Conservation (phyloP, 23 red algal species). For the Gracilaria domingensis region DNA sequence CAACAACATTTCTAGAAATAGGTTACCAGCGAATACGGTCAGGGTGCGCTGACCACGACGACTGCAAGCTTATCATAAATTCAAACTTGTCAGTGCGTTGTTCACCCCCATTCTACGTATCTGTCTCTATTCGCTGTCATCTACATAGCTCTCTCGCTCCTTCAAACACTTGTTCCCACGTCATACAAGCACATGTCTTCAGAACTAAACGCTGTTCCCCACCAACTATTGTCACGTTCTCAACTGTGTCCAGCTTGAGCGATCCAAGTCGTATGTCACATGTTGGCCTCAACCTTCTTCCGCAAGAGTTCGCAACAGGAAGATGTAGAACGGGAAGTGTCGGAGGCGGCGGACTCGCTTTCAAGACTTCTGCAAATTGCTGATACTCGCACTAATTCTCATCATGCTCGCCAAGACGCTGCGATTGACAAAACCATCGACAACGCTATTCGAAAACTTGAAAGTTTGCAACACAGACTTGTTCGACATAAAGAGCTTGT, state of each 20-base stretch:
- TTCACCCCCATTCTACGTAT: neutral
- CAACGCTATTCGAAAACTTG: slow-evolving; percentile 13
- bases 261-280: neutral
- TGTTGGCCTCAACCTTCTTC: slow-evolving; percentile 10
- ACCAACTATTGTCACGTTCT: neutral
- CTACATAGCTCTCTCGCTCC: neutral
- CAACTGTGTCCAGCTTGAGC: neutral
- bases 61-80: slow-evolving; percentile 2
- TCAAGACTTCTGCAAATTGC: neutral
- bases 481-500: slow-evolving; percentile 15
- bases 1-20: slow-evolving; percentile 11
- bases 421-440: neutral
- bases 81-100: neutral
- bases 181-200: neutral
- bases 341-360: slow-evolving; percentile 5
- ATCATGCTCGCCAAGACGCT: neutral
- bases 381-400: neutral
- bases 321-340: slow-evolving; percentile 7
- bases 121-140: neutral
- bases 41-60: neutral
- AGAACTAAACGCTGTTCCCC: neutral
- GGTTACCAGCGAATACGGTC: neutral
- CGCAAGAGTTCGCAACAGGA: slow-evolving; percentile 1
- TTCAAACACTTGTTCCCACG: neutral
- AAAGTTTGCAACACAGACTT: neutral